Evolutionary conservation across 768 basidiomycete species (phyloP), one percentile per base, ranked within the genome.

Genomic region (Sistotremastrum niveocremeum): DNA sequence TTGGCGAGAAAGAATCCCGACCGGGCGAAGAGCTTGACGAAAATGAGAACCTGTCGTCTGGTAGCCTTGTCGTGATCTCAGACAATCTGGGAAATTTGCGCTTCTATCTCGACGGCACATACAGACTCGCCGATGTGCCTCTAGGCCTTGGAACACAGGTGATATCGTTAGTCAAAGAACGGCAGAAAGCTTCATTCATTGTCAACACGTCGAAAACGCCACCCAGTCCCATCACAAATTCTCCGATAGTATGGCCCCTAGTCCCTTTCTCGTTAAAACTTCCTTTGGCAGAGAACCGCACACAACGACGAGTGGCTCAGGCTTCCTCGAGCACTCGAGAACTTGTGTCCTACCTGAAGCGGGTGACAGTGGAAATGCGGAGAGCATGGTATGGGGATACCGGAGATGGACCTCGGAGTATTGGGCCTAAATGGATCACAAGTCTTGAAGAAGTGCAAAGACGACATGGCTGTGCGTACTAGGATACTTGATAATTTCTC

Each of bases 71-170:
- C 12, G 65, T 71, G 32, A 70, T 77, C 38, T 59, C 78, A 10
- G 83, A 85, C 54, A 65, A 70, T 44, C 49, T 59, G 12, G 84
- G 86, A 4, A 60, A 60, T 46, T 57, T 86, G 36, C 72, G 79
- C 58, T 72, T 63, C 51, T 88, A 78, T 62, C 65, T 88, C 41
- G 85, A 89, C 55, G 87, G 86, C 10, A 75, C 72, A 50, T 89
- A 81, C 61, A 73, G 76, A 33, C 65, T 89, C 35, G 86, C 86
- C 29, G 58, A 64, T 20, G 60, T 81, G 33, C 56, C 55, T 30
- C 50, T 74, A 29, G 70, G 65, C 49, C 41, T 53, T 46, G 33
- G 47, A 36, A 52, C 51, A 20, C 43, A 48, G 52, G 47, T 65
- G 42, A 39, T 51, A 7, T 60, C 63, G 0, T 50, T 80, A 20